Percentiles rank a stretch among this genome's conserved stretches.
Evolutionary conservation across 345 rosid genomes (phyloP).

Genomic region (Kernera saxatilis): DNA sequence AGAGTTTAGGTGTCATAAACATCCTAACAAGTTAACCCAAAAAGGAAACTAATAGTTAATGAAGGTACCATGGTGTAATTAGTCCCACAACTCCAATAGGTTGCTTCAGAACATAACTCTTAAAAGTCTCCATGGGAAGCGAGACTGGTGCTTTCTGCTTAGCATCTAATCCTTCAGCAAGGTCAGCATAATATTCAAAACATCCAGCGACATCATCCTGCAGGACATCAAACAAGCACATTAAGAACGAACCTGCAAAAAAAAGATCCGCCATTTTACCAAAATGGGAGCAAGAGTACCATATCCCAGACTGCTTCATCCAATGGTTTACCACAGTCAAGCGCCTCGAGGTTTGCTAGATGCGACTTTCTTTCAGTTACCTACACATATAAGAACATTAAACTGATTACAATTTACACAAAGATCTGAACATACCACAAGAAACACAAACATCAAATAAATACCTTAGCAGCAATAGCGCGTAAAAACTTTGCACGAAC

Average conservation of each 20-base stretch:
- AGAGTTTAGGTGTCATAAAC: background rate
- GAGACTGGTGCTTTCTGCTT: conserved; percentile 78
- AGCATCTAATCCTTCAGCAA: conserved; percentile 91
- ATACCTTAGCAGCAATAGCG: conserved; percentile 96
- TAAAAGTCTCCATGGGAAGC: conserved; percentile 74
- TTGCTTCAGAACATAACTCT: conserved; percentile 66
- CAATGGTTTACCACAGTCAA: conserved; percentile 88
- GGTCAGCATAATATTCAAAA: conserved; percentile 87
- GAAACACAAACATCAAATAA: background rate
- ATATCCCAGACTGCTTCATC: conserved; percentile 93
- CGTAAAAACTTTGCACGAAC: conserved; percentile 84
- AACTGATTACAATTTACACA: background rate
- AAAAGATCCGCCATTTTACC: background rate
- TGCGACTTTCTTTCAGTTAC: conserved; percentile 61
- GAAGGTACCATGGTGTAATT: conserved; percentile 75
- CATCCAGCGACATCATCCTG: conserved; percentile 97
- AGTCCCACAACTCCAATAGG: conserved; percentile 93
- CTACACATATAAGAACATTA: conserved; percentile 31
- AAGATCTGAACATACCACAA: background rate
- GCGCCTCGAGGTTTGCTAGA: conserved; percentile 75
- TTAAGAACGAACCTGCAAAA: background rate
- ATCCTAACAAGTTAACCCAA: background rate
- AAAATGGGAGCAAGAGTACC: conserved; percentile 35
- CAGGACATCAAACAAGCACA: conserved; percentile 24
- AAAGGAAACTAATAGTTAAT: background rate